Conservation (phyloP, 2,329 filamentous ascomycete species). For the Colletotrichum sp. region DNA sequence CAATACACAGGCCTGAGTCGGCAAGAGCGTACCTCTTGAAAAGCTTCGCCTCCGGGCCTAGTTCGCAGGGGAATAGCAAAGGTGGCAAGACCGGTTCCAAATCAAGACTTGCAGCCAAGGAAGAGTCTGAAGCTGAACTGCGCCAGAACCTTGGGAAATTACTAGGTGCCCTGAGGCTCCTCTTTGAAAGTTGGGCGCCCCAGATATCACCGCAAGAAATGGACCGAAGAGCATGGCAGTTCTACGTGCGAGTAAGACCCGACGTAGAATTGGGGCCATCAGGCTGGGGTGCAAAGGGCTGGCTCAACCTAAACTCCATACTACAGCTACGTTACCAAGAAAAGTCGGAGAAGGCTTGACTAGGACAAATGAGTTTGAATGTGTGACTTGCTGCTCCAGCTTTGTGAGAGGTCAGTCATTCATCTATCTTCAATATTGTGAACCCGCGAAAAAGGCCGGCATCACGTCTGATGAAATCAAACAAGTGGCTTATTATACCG, state of each 20-base stretch:
- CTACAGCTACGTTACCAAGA: constrained; percentile 58
- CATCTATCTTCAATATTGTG: not conserved
- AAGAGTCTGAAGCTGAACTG: constrained; percentile 59
- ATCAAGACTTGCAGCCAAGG: not conserved
- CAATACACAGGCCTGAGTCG: constrained; percentile 76
- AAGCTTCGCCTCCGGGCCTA: constrained; percentile 50
- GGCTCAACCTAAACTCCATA: constrained; percentile 70
- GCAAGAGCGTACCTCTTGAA: constrained; percentile 65
- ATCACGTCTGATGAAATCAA: not conserved
- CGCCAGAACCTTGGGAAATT: constrained; percentile 73
- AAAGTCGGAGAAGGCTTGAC: not conserved
- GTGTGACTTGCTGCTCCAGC: not conserved
- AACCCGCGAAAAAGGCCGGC: not conserved
- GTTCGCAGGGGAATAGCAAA: constrained; percentile 13
- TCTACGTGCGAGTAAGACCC: constrained; percentile 80
- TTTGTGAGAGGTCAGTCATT: not conserved
- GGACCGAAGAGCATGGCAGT: constrained; percentile 78
- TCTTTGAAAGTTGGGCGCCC: constrained; percentile 78
- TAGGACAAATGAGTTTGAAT: not conserved
- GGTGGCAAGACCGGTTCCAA: not conserved
- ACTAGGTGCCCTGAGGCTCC: constrained; percentile 72
- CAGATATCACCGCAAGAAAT: constrained; percentile 69
- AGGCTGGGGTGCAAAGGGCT: constrained; percentile 85
- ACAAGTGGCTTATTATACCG: not conserved
- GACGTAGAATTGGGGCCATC: constrained; percentile 75